These are phyloP conservation scores for Plasmodium adleri DNA, from an alignment of 169 alveolate species.

Conservation along the genomic window DNA sequence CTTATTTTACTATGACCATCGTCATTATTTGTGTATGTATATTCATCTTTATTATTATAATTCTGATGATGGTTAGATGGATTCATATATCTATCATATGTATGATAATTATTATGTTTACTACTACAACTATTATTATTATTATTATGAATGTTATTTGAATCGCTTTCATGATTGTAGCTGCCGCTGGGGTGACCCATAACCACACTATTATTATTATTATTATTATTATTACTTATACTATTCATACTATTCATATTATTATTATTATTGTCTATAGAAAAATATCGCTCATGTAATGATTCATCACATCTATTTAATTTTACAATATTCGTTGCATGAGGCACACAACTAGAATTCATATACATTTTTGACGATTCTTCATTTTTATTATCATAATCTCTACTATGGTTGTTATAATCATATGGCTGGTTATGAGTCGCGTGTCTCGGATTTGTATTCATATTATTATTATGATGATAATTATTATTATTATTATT, in stretches of 20 bases:
- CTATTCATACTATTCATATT: not conserved
- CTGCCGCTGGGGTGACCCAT: too few relatives aligned
- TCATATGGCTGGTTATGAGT: too few relatives aligned
- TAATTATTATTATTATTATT: not conserved
- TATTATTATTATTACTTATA: not conserved
- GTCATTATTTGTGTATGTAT: not conserved
- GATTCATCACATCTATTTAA: conserved; percentile 12
- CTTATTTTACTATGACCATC: conserved; percentile 1
- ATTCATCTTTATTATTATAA: not conserved
- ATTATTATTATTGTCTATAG: not conserved
- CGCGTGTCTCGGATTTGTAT: not conserved
- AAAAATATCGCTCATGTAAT: conserved; percentile 10
- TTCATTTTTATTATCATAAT: not conserved
- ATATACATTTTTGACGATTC: not conserved
- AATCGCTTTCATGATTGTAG: too few relatives aligned
- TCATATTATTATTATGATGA: not conserved
- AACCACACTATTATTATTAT: conserved; percentile 1
- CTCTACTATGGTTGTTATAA: not conserved
- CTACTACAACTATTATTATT: not conserved
- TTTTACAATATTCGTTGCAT: not conserved
- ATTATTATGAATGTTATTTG: not conserved
- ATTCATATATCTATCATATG: not conserved
- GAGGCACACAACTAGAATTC: not conserved
- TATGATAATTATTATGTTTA: not conserved
- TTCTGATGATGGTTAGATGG: not conserved